phyloP scores from a whole-genome alignment of 352 stramenopile genomes.

The Pythium scleroteichum region DNA sequence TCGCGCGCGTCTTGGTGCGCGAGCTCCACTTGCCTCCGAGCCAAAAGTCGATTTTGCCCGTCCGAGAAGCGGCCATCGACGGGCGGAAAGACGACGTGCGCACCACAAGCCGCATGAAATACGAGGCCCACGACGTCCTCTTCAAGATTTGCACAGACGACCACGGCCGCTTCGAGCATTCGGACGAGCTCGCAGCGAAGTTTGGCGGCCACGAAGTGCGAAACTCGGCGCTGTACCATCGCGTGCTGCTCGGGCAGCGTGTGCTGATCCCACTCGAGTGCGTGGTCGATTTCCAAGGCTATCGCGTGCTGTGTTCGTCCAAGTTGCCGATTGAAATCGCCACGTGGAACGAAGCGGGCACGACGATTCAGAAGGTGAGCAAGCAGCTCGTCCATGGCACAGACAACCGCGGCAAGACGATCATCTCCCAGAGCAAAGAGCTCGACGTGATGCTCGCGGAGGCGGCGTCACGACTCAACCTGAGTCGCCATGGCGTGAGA shows the following conservation, averaged over 20 bases:
- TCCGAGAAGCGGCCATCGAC: slow-evolving; percentile 52
- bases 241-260: slow-evolving; percentile 34
- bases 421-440: slow-evolving; percentile 80
- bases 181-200: slow-evolving; percentile 89
- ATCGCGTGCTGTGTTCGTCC: slow-evolving; percentile 81
- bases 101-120: slow-evolving; percentile 57
- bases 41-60: slow-evolving; percentile 80
- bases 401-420: slow-evolving; percentile 77
- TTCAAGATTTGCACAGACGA: slow-evolving; percentile 92
- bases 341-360: slow-evolving; percentile 62
- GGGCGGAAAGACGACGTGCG: slow-evolving; percentile 72
- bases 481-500: slow-evolving; percentile 82
- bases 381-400: slow-evolving; percentile 88
- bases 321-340: slow-evolving; percentile 84
- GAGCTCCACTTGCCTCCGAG: slow-evolving; percentile 75
- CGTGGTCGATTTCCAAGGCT: slow-evolving; percentile 88
- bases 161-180: slow-evolving; percentile 89
- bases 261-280: slow-evolving; percentile 77
- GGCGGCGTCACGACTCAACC: slow-evolving; percentile 71
- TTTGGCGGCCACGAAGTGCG: slow-evolving; percentile 75
- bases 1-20: slow-evolving; percentile 78
- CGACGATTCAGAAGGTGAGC: slow-evolving; percentile 51
- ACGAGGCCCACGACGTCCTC: slow-evolving; percentile 85
- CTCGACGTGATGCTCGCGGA: slow-evolving; percentile 68
- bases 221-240: slow-evolving; percentile 80